phyloP scores from a whole-genome alignment of 768 basidiomycete species.

The Chlorophyllum brunneum region DNA sequence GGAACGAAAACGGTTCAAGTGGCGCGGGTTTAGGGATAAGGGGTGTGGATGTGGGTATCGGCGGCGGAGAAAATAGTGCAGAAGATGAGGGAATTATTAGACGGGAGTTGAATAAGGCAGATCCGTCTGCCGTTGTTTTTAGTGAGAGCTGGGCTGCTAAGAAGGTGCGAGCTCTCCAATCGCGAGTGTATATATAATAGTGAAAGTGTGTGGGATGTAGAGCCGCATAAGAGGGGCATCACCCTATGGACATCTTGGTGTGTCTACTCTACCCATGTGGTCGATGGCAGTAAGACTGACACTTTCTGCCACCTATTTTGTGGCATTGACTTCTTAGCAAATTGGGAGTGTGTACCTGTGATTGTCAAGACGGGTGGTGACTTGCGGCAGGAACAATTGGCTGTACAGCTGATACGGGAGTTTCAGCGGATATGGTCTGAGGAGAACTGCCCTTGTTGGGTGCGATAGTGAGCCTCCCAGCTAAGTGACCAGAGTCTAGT shows the following conservation, averaged over 20 bases:
- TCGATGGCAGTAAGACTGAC: slow-evolving; percentile 8
- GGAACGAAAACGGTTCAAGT: slow-evolving; percentile 54
- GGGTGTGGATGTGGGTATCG: slow-evolving; percentile 5
- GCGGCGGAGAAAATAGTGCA: slow-evolving; percentile 46
- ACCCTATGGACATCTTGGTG: slow-evolving; percentile 93
- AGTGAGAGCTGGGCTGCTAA: slow-evolving; percentile 94
- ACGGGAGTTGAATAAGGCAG: slow-evolving; percentile 88
- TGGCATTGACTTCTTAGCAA: slow-evolving; percentile 35
- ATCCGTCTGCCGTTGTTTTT: slow-evolving; percentile 94
- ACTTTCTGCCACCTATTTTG: not conserved
- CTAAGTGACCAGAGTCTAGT: not conserved
- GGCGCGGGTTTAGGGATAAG: slow-evolving; percentile 25
- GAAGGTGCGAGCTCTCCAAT: slow-evolving; percentile 49
- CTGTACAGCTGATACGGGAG: slow-evolving; percentile 90
- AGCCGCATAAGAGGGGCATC: slow-evolving; percentile 89
- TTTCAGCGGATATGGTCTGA: slow-evolving; percentile 95
- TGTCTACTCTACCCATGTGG: slow-evolving; percentile 18
- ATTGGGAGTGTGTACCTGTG: slow-evolving; percentile 90
- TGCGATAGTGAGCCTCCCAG: slow-evolving; percentile 66
- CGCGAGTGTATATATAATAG: not conserved
- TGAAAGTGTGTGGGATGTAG: slow-evolving; percentile 31
- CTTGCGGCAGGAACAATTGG: slow-evolving; percentile 94
- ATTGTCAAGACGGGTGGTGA: slow-evolving; percentile 99
- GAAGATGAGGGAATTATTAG: slow-evolving; percentile 95
- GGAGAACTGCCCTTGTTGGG: slow-evolving; percentile 90